Conservation (phyloP, 305 asterid species). For the Solanum hybrid region DNA sequence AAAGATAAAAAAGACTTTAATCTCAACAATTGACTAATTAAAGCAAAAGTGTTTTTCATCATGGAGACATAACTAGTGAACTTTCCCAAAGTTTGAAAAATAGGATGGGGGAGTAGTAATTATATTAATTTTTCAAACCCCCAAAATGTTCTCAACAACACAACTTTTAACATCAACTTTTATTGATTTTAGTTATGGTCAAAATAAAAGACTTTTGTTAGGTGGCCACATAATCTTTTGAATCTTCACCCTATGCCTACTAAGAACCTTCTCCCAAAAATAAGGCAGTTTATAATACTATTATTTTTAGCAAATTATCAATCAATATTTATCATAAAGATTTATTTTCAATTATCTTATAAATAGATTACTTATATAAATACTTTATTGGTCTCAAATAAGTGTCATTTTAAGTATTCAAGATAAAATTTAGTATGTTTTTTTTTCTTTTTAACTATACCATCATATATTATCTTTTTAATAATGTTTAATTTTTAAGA, state of each 20-base stretch:
- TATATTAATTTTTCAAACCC: background rate
- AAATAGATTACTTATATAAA: background rate
- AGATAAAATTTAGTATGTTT: background rate
- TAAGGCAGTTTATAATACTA: background rate
- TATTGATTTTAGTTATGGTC: constrained; percentile 5
- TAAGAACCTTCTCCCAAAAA: background rate
- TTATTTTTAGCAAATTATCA: background rate
- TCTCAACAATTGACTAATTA: background rate
- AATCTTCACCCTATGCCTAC: constrained; percentile 15
- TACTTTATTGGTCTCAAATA: background rate
- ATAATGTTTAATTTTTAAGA: background rate
- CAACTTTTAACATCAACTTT: background rate
- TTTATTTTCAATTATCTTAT: background rate
- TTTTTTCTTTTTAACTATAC: background rate
- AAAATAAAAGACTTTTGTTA: constrained; percentile 22
- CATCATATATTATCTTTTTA: background rate
- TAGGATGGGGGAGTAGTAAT: constrained; percentile 7
- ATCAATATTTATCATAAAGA: background rate
- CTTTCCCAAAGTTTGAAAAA: constrained; percentile 24
- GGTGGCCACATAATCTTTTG: constrained; percentile 34
- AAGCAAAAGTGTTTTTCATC: background rate
- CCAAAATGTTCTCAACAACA: background rate
- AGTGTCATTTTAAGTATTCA: background rate
- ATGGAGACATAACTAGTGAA: constrained; percentile 8
- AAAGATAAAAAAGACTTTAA: constrained; percentile 6